Conservation (phyloP, 2,329 filamentous ascomycete genomes). For the Aspergillus pseudotamarii region DNA sequence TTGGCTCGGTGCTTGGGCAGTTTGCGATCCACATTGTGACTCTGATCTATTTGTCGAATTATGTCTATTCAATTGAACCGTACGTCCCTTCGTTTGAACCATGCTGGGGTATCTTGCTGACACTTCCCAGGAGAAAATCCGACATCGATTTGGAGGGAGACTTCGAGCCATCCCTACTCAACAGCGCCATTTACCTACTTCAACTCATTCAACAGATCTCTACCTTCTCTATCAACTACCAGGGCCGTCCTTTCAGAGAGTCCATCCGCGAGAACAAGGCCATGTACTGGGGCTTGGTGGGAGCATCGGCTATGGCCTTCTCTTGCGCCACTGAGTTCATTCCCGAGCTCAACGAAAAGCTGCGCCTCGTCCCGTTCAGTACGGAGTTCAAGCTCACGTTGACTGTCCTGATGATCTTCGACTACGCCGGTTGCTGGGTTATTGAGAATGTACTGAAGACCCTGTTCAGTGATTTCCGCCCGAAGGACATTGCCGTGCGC, state of each 20-base stretch:
- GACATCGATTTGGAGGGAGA: constrained; percentile 91
- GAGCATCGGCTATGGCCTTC: constrained; percentile 88
- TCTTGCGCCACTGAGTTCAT: constrained; percentile 93
- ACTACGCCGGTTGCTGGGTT: constrained; percentile 83
- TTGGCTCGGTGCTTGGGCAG: constrained; percentile 94
- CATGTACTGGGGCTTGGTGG: constrained; percentile 97
- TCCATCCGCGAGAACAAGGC: constrained; percentile 91
- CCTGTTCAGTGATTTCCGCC: constrained; percentile 85
- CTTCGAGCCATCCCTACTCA: constrained; percentile 89
- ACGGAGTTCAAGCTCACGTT: constrained; percentile 87
- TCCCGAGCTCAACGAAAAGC: constrained; percentile 89
- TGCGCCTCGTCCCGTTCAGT: constrained; percentile 88
- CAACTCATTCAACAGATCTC: constrained; percentile 99
- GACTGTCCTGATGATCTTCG: constrained; percentile 80
- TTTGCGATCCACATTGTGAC: constrained; percentile 95
- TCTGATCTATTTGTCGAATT: constrained; percentile 88
- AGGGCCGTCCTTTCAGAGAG: constrained; percentile 96
- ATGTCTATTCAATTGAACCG: constrained; percentile 84
- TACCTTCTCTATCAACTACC: constrained; percentile 99
- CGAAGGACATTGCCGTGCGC: constrained; percentile 88
- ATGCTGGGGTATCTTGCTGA: constrained; percentile 37
- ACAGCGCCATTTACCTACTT: constrained; percentile 94
- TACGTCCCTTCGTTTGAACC: constrained; percentile 53
- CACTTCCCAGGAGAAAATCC: constrained; percentile 49
- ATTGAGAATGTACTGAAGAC: constrained; percentile 86